Evolutionary conservation across 371 early-diverging fungal genomes (phyloP), one percentile per base, ranked within the genome.

Genomic region (Syncephalastrum monosporum): DNA sequence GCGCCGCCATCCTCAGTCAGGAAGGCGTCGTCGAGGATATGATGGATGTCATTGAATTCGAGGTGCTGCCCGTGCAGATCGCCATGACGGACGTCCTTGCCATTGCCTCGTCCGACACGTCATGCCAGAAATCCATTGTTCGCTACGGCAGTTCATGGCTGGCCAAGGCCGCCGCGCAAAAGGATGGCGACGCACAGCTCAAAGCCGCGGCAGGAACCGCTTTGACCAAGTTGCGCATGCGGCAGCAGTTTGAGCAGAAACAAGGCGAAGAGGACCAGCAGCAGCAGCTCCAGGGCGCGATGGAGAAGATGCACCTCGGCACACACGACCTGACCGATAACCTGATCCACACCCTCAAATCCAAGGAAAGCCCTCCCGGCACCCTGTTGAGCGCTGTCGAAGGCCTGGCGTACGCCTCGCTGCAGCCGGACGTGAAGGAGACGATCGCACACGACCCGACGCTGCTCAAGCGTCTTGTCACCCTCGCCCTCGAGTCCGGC

Each of bases 341-440:
- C 8, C 49, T 78, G 13, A 64, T 57, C 15, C 29, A 65, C 5
- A 64, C 79, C 4, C 67, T 87, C 45, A 70, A 68, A n/a, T 56
- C 55, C 7, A 60, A 70, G 33, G 62, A 68, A 47, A 68, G 72
- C 4, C 79, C 80, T 50, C 47, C 47, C 1, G 55, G 60, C 7
- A 23, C 67, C 2, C 23, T 74, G 3, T 23, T 74, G 27, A 72
- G 69, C 42, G 75, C 78, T 4, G 77, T 92, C 2, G 94, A 94
- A 67, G 90, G 88, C 6, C 69, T 94, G 4, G 86, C 92, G 1
- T 92, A 91, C 56, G 73, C 90, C 17, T 79, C 85, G 27, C 63
- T 87, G 24, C 72, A 83, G 43, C 74, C 85, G 1, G 63, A 65
- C 5, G 73, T 86, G 43, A 91, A 91, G 66, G 88, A 84, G 19